phyloP scores from a whole-genome alignment of 108 stramenopile species.

The Craspedostauros australis region DNA sequence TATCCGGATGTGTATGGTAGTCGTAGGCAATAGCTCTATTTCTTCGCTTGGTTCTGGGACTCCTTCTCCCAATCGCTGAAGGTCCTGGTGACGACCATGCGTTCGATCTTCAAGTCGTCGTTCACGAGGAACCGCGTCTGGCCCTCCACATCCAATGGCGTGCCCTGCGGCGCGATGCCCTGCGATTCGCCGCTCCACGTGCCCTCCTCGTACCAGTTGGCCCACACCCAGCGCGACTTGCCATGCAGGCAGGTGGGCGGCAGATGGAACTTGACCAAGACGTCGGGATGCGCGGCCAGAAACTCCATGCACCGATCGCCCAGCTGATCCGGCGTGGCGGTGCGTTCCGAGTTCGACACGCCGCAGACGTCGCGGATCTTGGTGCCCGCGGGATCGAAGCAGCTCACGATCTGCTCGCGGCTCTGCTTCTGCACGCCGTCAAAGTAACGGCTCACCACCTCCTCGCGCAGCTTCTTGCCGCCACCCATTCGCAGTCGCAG shows the following conservation, averaged over 20 bases:
- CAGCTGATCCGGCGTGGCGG: conserved; percentile 27
- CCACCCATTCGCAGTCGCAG: no score
- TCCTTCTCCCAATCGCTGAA: conserved; percentile 51
- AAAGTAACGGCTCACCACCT: conserved; percentile 44
- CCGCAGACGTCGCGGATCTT: conserved; percentile 57
- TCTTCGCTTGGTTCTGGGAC: conserved; percentile 2
- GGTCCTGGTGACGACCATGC: conserved; percentile 55
- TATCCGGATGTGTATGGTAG: not conserved
- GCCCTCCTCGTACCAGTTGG: conserved; percentile 67
- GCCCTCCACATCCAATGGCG: conserved; percentile 48
- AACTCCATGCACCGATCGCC: conserved; percentile 59
- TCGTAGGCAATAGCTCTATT: not conserved
- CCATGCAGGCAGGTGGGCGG: conserved; percentile 22
- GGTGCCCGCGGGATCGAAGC: conserved; percentile 35
- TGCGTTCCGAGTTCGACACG: conserved; percentile 10
- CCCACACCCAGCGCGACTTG: conserved; percentile 42
- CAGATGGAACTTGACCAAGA: conserved; percentile 34
- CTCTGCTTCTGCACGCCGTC: conserved; percentile 46
- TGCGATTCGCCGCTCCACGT: conserved; percentile 40
- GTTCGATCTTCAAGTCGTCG: conserved; percentile 34
- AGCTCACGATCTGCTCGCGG: conserved; percentile 27
- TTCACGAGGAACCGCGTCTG: conserved; percentile 55
- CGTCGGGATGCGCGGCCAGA: conserved; percentile 54
- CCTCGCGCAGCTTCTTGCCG: no score
- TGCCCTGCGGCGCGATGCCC: conserved; percentile 29